Conservation (phyloP, 805 yeast genomes). For the Metschnikowia rubicola region DNA sequence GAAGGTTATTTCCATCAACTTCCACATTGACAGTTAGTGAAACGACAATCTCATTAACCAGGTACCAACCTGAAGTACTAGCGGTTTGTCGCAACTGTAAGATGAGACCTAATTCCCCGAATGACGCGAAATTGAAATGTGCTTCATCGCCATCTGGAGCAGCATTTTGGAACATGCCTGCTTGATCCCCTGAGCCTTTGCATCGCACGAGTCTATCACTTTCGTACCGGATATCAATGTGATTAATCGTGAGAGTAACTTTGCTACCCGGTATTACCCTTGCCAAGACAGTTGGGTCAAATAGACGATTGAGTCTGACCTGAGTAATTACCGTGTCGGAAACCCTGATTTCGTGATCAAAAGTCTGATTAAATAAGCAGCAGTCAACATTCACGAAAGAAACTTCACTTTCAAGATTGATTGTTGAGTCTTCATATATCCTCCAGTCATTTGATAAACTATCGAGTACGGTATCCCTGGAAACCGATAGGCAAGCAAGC, state of each 20-base stretch:
- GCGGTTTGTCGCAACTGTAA: slow-evolving; percentile 23
- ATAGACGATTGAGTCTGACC: neutral
- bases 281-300: neutral
- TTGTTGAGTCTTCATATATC: neutral
- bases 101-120: slow-evolving; percentile 8
- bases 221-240: slow-evolving; percentile 2
- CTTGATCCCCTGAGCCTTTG: slow-evolving; percentile 4
- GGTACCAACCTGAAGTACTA: slow-evolving; percentile 23
- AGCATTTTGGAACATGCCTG: slow-evolving; percentile 2
- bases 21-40: slow-evolving; percentile 9
- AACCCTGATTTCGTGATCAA: slow-evolving; percentile 4
- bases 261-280: neutral
- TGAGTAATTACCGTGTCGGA: slow-evolving; percentile 3
- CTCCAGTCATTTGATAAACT: too few relatives aligned
- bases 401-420: neutral
- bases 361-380: neutral
- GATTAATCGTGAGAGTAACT: neutral
- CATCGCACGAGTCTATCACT: neutral
- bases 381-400: neutral
- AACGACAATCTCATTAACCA: slow-evolving; percentile 17
- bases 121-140: slow-evolving; percentile 3
- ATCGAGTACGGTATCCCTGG: neutral
- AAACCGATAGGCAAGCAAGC: slow-evolving; percentile 2
- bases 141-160: neutral
- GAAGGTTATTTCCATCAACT: neutral